Base-by-base conservation (phyloP, 2,329 filamentous ascomycete genomes). In the Tolypocladium pustulatum region DNA sequence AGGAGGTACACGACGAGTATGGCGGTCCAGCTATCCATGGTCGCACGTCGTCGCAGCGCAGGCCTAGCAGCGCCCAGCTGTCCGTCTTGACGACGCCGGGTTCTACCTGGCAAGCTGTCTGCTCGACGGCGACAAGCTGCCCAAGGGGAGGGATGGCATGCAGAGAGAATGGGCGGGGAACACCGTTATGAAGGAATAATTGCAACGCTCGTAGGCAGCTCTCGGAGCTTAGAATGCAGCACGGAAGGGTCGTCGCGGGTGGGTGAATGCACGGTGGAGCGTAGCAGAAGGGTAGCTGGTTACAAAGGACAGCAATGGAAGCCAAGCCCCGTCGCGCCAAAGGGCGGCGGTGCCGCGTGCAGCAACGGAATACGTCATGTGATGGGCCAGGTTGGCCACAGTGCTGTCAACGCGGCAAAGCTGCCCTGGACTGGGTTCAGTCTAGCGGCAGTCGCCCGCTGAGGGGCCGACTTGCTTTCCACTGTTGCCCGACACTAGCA, bases 1-100 rank as follows among this genome's bases (percentile, higher is more conserved):
- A 96, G 75, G 64, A 96, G 71, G 78, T 96, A 97, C 71, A 88
- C 81, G 68, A 88, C 72, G 64, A 95, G 77, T 68, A 93, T 85
- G 65, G 71, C 70, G 37, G 76, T 76, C 75, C 79, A 82, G 66
- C 73, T 69, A 61, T 74, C 76, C 81, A 84, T 83, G 64, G 67
- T 69, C 57, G 53, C 43, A 6, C 8, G 27, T 34, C 30, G 27
- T n/a, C 17, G 5, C 43, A 17, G 43, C 43, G 43, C 43, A 30
- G 25, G 10, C 41, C 41, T 4, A 32, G 27, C 46, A 30, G 15
- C 20, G 46, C 46, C 25, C 15, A 30, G 46, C 46, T 51, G 20
- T 17, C 25, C 27, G 27, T n/a, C 17, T 10, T 12, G 27, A 20
- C 15, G 30, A n/a, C 17, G 49, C 49, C 27, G 49, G 25, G 17